Base-by-base conservation (phyloP, 2,329 filamentous ascomycete species). In the Madurella fahalii region DNA sequence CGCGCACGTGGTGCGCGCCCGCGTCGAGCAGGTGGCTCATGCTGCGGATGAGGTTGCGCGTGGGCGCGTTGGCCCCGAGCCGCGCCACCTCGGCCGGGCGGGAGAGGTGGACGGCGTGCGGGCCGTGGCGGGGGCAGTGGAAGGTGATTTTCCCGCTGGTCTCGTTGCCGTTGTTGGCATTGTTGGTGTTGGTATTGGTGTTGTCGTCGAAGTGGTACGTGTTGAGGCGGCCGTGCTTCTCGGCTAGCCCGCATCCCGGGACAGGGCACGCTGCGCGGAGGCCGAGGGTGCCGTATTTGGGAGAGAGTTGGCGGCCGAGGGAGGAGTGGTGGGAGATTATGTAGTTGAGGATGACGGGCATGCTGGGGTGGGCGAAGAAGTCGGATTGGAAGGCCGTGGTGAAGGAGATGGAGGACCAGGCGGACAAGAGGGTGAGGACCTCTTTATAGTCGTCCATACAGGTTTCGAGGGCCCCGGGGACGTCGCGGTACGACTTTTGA, bases 261-360 rank as follows among this genome's bases (percentile, higher is more conserved):
- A 46, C 41, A 8, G 52, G 52, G 31, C 52, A 54, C 8, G 52
- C 52, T 25, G 52, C 46, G 52, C 47, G 52, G 8, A 50, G 46
- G 13, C 47, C 46, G 2, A 50, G 41, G 11, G 41, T 32, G 34
- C 46, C 52, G 32, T 50, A 30, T 17, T 46, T 50, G 13, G 52
- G 52, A 13, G 52, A 50, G 52, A 54, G 52, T 41, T 54, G 52
- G 15, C 34, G 52, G 30, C 46, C 52, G n/a, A 50, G 47, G 4
- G 16, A 2, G n/a, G 17, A 15, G 37, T 50, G 41, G 20, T 30
- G 44, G 9, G 30, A 15, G 16, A 40, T 17, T 16, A 45, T 25
- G 49, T 52, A 45, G 16, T 20, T 4, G 43, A 55, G 37, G 17
- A 54, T 31, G 2, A 17, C 4, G 3, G 52, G 52, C 32, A 54